Conservation (phyloP, 352 stramenopile genomes). For the Nothophytophthora sp. region DNA sequence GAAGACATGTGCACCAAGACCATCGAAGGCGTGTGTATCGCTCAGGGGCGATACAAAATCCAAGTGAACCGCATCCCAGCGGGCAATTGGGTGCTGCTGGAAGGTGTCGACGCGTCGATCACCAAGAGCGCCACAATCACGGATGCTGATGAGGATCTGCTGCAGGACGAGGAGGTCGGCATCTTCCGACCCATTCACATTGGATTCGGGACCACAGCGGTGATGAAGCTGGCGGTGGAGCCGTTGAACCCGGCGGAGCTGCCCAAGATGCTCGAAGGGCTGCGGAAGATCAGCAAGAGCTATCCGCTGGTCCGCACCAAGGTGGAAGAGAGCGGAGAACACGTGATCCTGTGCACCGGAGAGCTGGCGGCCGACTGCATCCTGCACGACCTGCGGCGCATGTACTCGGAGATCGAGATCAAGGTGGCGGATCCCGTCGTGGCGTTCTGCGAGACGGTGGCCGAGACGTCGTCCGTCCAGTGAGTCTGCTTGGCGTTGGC, state of each 20-base stretch:
- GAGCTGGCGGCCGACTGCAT: slow-evolving; percentile 99
- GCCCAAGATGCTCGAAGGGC: slow-evolving; percentile 99
- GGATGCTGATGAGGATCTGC: too few species aligned
- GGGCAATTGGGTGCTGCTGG: slow-evolving; percentile 99
- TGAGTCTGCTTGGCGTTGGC: slow-evolving; percentile 57
- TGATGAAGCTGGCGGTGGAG: slow-evolving; percentile 99
- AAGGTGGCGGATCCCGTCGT: slow-evolving; percentile 99
- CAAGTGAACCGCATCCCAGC: slow-evolving; percentile 98
- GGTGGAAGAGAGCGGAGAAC: slow-evolving; percentile 99
- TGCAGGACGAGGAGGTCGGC: too few species aligned
- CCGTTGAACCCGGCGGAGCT: slow-evolving; percentile 99
- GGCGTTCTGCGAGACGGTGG: slow-evolving; percentile 99
- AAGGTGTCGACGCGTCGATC: slow-evolving; percentile 99
- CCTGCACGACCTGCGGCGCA: slow-evolving; percentile 99
- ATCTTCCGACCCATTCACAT: slow-evolving; percentile 99
- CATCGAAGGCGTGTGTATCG: slow-evolving; percentile 99
- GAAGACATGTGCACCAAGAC: slow-evolving; percentile 99
- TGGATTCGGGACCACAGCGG: slow-evolving; percentile 99
- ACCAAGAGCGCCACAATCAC: slow-evolving; percentile 99
- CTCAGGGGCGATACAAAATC: slow-evolving; percentile 99
- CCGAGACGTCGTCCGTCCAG: slow-evolving; percentile 95
- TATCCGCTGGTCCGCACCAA: slow-evolving; percentile 99
- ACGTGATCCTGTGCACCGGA: slow-evolving; percentile 99
- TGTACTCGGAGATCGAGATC: slow-evolving; percentile 99
- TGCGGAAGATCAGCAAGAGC: slow-evolving; percentile 99